Evolutionary conservation across 305 asterid species (phyloP).

Genomic region (Vinca major): DNA sequence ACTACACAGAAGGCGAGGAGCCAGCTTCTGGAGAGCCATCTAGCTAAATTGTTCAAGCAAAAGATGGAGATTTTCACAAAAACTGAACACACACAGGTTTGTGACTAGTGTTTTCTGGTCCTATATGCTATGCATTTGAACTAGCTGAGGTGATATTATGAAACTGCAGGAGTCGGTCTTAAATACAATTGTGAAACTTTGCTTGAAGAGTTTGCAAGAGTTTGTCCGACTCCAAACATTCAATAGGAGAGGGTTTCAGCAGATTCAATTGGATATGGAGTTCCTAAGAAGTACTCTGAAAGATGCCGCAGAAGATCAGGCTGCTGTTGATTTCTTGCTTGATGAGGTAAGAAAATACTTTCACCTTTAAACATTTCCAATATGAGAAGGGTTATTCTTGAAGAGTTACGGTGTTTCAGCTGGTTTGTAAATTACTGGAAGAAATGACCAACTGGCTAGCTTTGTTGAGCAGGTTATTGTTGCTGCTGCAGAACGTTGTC

Average conservation of each 20-base stretch:
- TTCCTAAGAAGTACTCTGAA: slow-evolving; percentile 58
- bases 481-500: slow-evolving; percentile 79
- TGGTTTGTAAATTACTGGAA: not conserved
- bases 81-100: slow-evolving; percentile 81
- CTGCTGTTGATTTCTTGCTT: slow-evolving; percentile 82
- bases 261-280: slow-evolving; percentile 86
- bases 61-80: slow-evolving; percentile 90
- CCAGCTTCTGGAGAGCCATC: slow-evolving; percentile 91
- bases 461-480: slow-evolving; percentile 59
- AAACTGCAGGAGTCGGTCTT: slow-evolving; percentile 65
- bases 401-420: not conserved
- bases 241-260: slow-evolving; percentile 91
- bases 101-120: slow-evolving; percentile 17
- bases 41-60: slow-evolving; percentile 88
- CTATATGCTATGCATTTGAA: not conserved
- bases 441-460: slow-evolving; percentile 10
- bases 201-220: slow-evolving; percentile 85
- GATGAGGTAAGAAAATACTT: slow-evolving; percentile 54
- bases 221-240: slow-evolving; percentile 77
- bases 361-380: not conserved
- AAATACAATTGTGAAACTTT: slow-evolving; percentile 63
- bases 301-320: slow-evolving; percentile 80
- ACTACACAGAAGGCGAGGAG: slow-evolving; percentile 84
- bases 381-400: not conserved
- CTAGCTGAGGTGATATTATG: slow-evolving; percentile 8